Evolutionary conservation across 176 grass and related monocot species (phyloP).

Genomic region (Pharus latifolius): DNA sequence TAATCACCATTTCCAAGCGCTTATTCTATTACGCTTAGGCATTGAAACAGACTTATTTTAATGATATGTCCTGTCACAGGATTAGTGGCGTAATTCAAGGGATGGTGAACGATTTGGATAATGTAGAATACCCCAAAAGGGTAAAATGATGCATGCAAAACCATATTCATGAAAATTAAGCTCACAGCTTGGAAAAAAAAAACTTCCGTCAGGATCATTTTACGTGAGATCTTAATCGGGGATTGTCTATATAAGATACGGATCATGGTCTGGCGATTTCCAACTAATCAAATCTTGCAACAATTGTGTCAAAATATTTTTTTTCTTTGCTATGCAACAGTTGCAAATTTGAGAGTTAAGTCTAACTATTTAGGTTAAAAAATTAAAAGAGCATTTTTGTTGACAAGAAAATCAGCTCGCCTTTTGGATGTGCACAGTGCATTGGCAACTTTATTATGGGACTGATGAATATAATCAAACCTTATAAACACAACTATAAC

Average conservation of each 20-base stretch:
- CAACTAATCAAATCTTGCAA: neutral
- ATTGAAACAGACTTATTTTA: conserved; percentile 7
- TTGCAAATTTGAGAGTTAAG: neutral
- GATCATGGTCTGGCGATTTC: neutral
- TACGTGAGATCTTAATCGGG: no score
- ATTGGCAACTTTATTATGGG: neutral
- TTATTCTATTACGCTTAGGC: conserved; percentile 17
- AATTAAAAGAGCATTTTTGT: no score
- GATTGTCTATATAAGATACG: neutral
- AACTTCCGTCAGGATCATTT: no score
- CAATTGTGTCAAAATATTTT: neutral
- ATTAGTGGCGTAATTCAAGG: conserved; percentile 45
- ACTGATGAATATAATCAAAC: neutral
- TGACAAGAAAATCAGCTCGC: no score
- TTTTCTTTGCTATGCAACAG: neutral
- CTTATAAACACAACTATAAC: neutral
- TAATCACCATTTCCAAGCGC: conserved; percentile 14
- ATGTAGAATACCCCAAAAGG: conserved; percentile 3
- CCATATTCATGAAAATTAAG: conserved; percentile 9
- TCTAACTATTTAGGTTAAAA: no score
- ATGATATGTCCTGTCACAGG: conserved; percentile 24
- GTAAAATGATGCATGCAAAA: neutral
- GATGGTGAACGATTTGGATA: conserved; percentile 20
- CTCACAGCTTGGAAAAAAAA: neutral
- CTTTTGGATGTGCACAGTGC: neutral